Evolutionary conservation across 768 basidiomycete species (phyloP).

Genomic region (Serendipita indica): DNA sequence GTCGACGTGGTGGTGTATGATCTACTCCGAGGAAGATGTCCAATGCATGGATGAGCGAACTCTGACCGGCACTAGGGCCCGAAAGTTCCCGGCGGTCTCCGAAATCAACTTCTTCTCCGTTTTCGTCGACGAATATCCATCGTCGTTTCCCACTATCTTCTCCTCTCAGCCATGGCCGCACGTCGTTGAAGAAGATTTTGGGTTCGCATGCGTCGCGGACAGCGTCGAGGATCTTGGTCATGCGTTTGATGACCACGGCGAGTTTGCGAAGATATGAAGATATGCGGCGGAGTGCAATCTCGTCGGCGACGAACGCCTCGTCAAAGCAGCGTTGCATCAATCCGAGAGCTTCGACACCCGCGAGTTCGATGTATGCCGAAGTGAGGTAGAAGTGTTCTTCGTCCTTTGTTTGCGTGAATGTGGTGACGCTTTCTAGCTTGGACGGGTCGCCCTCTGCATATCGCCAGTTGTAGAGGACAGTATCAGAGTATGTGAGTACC

Average conservation of each 20-base stretch:
- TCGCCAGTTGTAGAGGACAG: slow-evolving; percentile 70
- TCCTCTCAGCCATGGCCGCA: slow-evolving; percentile 88
- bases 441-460: slow-evolving; percentile 23
- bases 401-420: slow-evolving; percentile 65
- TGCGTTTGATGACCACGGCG: slow-evolving; percentile 45
- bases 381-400: slow-evolving; percentile 82
- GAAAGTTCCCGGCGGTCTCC: slow-evolving; percentile 22
- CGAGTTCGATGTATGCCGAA: slow-evolving; percentile 74
- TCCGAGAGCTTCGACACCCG: slow-evolving; percentile 62
- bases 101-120: slow-evolving; percentile 5
- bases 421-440: slow-evolving; percentile 50
- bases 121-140: background rate
- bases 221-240: slow-evolving; percentile 42
- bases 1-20: slow-evolving; percentile 21
- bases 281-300: slow-evolving; percentile 49
- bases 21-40: slow-evolving; percentile 62
- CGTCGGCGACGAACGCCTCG: slow-evolving; percentile 23
- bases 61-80: slow-evolving; percentile 92
- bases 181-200: slow-evolving; percentile 67
- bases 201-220: slow-evolving; percentile 64
- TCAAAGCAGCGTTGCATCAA: slow-evolving; percentile 2
- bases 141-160: slow-evolving; percentile 38
- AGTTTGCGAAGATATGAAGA: slow-evolving; percentile 50
- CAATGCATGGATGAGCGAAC: slow-evolving; percentile 69
- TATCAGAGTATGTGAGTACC: slow-evolving; percentile 79